These are phyloP conservation scores for Urtica urens DNA, from an alignment of 306 rosid genomes.

Conservation along the genomic window DNA sequence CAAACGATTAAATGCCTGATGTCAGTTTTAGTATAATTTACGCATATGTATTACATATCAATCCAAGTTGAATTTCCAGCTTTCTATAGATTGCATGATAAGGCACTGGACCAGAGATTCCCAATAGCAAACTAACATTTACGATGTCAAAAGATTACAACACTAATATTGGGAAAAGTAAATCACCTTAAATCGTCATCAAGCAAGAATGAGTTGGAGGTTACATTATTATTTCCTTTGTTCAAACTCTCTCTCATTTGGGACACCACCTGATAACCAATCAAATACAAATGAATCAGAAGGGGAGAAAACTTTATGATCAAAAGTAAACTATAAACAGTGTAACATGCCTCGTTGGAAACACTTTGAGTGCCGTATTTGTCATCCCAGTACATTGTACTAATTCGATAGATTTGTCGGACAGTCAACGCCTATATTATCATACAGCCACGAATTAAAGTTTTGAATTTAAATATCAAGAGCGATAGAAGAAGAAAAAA, in stretches of 20 bases:
- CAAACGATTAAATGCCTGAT: too few species aligned
- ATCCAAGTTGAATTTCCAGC: too few species aligned
- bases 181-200: slow-evolving; percentile 93
- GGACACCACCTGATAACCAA: slow-evolving; percentile 68
- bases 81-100: too few species aligned
- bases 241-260: slow-evolving; percentile 88
- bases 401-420: slow-evolving; percentile 93
- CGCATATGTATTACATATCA: too few species aligned
- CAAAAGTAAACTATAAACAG: slow-evolving; percentile 10
- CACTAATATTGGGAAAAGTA: too few species aligned
- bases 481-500: neutral
- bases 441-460: slow-evolving; percentile 8
- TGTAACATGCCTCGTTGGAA: slow-evolving; percentile 84
- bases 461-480: neutral
- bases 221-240: slow-evolving; percentile 76
- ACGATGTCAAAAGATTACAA: too few species aligned
- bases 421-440: slow-evolving; percentile 66
- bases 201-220: slow-evolving; percentile 94
- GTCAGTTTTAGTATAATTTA: too few species aligned
- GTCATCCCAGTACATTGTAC: slow-evolving; percentile 99
- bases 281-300: slow-evolving; percentile 7
- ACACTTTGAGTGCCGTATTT: slow-evolving; percentile 97
- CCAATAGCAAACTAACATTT: too few species aligned
- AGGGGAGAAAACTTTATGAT: slow-evolving; percentile 1
- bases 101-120: too few species aligned